Percentiles rank a stretch among this genome's conserved stretches.
Evolutionary conservation across 2,329 filamentous ascomycete genomes (phyloP).

Genomic region (Setomelanomma holmii): DNA sequence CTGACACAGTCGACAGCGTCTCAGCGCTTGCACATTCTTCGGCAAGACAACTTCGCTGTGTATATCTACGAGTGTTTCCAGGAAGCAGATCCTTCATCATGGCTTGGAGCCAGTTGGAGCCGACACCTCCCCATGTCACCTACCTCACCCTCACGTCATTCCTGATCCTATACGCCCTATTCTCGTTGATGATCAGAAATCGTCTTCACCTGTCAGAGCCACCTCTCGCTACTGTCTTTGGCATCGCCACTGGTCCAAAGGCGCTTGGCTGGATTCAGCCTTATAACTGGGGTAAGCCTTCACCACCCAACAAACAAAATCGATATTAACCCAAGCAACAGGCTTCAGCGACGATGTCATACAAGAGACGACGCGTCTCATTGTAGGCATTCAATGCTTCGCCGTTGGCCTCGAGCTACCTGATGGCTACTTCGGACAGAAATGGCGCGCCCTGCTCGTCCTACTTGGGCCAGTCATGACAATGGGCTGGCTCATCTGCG

Average conservation of each 20-base stretch:
- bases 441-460: constrained; percentile 60
- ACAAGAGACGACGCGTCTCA: constrained; percentile 53
- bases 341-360: constrained; percentile 49
- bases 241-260: constrained; percentile 54
- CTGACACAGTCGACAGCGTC: too few species aligned
- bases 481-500: constrained; percentile 57
- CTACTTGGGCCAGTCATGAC: constrained; percentile 62
- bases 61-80: background rate
- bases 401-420: constrained; percentile 50
- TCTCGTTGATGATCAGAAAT: constrained; percentile 56
- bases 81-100: constrained; percentile 21
- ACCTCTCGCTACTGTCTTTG: constrained; percentile 55
- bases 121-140: constrained; percentile 54
- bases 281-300: constrained; percentile 45
- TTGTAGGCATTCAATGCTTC: constrained; percentile 54
- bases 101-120: constrained; percentile 55
- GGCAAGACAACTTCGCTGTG: too few species aligned
- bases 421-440: constrained; percentile 56
- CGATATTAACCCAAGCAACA: background rate
- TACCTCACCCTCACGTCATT: constrained; percentile 55
- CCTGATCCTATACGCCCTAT: constrained; percentile 56
- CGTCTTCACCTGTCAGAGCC: constrained; percentile 58
- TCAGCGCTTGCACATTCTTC: too few species aligned
- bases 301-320: background rate
- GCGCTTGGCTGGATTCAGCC: constrained; percentile 51